Evolutionary conservation across 2,329 filamentous ascomycete species (phyloP).

Genomic region (Phyllosticta citribraziliensis): DNA sequence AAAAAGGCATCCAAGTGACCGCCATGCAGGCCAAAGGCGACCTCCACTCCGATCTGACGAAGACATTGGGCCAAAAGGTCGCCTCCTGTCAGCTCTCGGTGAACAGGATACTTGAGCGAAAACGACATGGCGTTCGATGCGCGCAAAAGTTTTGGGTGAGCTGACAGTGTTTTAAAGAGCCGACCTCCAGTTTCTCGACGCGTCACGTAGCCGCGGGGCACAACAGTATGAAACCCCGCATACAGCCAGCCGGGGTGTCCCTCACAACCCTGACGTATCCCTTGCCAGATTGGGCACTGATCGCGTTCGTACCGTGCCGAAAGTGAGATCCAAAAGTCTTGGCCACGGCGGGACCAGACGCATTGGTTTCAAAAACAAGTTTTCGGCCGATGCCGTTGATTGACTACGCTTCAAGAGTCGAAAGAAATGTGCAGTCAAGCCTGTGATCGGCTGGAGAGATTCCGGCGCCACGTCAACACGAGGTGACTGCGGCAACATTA

Average conservation of each 20-base stretch:
- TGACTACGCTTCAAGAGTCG: background rate
- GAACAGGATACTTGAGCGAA: constrained; percentile 17
- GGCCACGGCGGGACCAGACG: background rate
- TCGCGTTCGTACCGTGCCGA: background rate
- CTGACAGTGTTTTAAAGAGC: background rate
- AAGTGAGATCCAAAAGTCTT: background rate
- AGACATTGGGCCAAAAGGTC: constrained; percentile 38
- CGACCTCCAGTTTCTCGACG: too few species aligned
- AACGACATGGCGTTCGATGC: background rate
- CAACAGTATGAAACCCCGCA: background rate
- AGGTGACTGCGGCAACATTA: background rate
- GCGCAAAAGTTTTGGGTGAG: background rate
- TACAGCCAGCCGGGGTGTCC: background rate
- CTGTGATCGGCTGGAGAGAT: background rate
- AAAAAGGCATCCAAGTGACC: constrained; percentile 41
- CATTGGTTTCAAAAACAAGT: background rate
- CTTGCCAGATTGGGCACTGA: background rate
- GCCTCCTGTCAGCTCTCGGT: constrained; percentile 34
- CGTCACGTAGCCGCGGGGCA: background rate
- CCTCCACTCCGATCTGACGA: constrained; percentile 31
- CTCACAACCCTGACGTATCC: background rate
- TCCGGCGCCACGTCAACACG: background rate
- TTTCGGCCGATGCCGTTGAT: background rate
- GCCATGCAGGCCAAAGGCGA: constrained; percentile 39
- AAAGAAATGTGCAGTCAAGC: background rate